phyloP scores from a whole-genome alignment of 1,139 yeast genomes.

The Blastobotrys aristatus region DNA sequence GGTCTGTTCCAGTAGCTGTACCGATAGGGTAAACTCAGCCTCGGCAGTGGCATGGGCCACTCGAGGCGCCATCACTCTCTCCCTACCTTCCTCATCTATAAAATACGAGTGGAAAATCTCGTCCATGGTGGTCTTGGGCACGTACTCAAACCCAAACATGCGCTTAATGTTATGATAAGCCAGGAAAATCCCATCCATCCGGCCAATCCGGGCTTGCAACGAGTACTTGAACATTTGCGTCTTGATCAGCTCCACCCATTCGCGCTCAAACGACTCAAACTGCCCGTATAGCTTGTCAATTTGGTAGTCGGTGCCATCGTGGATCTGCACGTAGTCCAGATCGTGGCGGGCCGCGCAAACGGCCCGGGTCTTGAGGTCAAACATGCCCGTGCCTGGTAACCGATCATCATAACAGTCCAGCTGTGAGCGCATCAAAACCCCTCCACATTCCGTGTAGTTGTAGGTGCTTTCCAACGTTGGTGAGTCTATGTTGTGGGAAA shows the following conservation, averaged over 20 bases:
- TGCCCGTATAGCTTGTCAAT: conserved; percentile 56
- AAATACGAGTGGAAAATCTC: conserved; percentile 49
- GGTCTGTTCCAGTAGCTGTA: conserved; percentile 52
- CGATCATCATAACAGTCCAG: conserved; percentile 74
- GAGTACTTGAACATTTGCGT: conserved; percentile 79
- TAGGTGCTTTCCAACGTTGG: conserved; percentile 39
- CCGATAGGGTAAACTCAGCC: conserved; percentile 61
- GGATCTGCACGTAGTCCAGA: conserved; percentile 53
- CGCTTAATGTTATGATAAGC: conserved; percentile 82
- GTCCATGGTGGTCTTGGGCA: conserved; percentile 73
- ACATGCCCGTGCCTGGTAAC: conserved; percentile 86
- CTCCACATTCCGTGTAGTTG: conserved; percentile 66
- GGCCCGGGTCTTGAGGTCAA: conserved; percentile 90
- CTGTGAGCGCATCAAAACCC: conserved; percentile 82
- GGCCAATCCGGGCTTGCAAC: conserved; percentile 89
- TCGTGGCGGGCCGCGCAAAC: conserved; percentile 82
- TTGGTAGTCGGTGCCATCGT: conserved; percentile 59
- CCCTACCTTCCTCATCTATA: background rate
- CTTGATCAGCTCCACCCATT: conserved; percentile 66
- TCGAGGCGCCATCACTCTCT: background rate
- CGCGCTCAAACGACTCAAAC: conserved; percentile 76
- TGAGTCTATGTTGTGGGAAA: conserved; percentile 12
- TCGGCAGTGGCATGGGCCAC: conserved; percentile 57
- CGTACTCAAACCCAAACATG: conserved; percentile 86
- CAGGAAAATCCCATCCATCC: conserved; percentile 93